These are phyloP conservation scores for Pseudocercospora fuligena DNA, from an alignment of 2,329 filamentous ascomycete genomes.

Conservation along the genomic window DNA sequence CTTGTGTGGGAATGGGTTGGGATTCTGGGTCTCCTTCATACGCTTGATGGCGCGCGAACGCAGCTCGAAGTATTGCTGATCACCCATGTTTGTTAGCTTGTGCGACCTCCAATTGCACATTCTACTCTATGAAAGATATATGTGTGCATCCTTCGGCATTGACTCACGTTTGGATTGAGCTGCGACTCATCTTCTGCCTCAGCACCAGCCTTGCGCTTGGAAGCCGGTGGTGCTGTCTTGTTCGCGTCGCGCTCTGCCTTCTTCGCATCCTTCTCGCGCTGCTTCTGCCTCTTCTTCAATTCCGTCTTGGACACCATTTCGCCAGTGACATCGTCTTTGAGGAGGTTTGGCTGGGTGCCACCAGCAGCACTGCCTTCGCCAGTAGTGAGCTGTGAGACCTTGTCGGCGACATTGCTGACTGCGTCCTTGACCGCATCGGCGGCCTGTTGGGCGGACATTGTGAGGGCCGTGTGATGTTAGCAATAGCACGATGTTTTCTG, in stretches of 20 bases:
- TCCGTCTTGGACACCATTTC: slow-evolving; percentile 68
- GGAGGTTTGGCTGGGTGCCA: slow-evolving; percentile 60
- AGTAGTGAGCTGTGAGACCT: slow-evolving; percentile 41
- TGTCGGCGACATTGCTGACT: slow-evolving; percentile 41
- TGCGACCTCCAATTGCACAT: background rate
- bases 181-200: slow-evolving; percentile 71
- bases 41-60: slow-evolving; percentile 81
- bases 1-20: slow-evolving; percentile 91
- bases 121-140: background rate
- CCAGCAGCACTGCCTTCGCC: slow-evolving; percentile 34
- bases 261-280: slow-evolving; percentile 81
- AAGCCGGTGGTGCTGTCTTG: slow-evolving; percentile 61
- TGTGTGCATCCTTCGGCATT: background rate
- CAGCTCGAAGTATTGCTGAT: slow-evolving; percentile 92
- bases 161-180: slow-evolving; percentile 71
- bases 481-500: background rate
- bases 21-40: slow-evolving; percentile 72
- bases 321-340: slow-evolving; percentile 88
- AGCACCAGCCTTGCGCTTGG: slow-evolving; percentile 64
- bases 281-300: slow-evolving; percentile 94
- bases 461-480: slow-evolving; percentile 15
- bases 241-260: slow-evolving; percentile 84
- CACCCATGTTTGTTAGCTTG: slow-evolving; percentile 26
- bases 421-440: slow-evolving; percentile 45
- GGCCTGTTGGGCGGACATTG: slow-evolving; percentile 42